A percentile compares a stretch with the other conserved stretches of the same genome.
phyloP scores from a whole-genome alignment of 2,329 filamentous ascomycete genomes.

The Botryotinia convoluta region DNA sequence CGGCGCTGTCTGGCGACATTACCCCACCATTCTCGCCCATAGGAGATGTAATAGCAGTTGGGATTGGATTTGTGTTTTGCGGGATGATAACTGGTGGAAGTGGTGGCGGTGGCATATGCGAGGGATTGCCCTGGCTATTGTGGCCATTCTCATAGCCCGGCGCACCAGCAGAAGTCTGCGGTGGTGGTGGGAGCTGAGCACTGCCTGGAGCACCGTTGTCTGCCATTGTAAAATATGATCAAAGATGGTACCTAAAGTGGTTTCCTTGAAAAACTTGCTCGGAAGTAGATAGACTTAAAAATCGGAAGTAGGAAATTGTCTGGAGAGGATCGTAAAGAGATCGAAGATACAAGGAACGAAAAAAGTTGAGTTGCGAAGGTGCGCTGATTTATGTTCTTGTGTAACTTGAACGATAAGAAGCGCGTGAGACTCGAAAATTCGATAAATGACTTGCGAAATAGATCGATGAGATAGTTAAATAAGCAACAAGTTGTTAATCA shows the following conservation, averaged over 20 bases:
- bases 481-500: slow-evolving; percentile 32
- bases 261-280: slow-evolving; percentile 26
- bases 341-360: slow-evolving; percentile 29
- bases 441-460: slow-evolving; percentile 33
- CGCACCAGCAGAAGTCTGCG: slow-evolving; percentile 65
- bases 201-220: slow-evolving; percentile 65
- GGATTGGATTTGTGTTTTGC: slow-evolving; percentile 93
- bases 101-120: slow-evolving; percentile 85
- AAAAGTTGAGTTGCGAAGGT: slow-evolving; percentile 26
- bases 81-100: slow-evolving; percentile 83
- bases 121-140: slow-evolving; percentile 65
- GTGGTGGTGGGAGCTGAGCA: slow-evolving; percentile 66
- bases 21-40: slow-evolving; percentile 66
- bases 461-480: slow-evolving; percentile 32
- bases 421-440: slow-evolving; percentile 33
- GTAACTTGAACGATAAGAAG: slow-evolving; percentile 37
- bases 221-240: slow-evolving; percentile 60
- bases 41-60: slow-evolving; percentile 86
- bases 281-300: slow-evolving; percentile 30
- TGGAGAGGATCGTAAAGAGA: slow-evolving; percentile 26
- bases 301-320: slow-evolving; percentile 26
- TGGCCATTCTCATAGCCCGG: slow-evolving; percentile 77
- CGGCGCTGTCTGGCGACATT: slow-evolving; percentile 81
- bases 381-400: slow-evolving; percentile 30
- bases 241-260: slow-evolving; percentile 28